These are phyloP conservation scores for Diaporthe citri DNA, from an alignment of 2,329 filamentous ascomycete genomes.

Conservation along the genomic window DNA sequence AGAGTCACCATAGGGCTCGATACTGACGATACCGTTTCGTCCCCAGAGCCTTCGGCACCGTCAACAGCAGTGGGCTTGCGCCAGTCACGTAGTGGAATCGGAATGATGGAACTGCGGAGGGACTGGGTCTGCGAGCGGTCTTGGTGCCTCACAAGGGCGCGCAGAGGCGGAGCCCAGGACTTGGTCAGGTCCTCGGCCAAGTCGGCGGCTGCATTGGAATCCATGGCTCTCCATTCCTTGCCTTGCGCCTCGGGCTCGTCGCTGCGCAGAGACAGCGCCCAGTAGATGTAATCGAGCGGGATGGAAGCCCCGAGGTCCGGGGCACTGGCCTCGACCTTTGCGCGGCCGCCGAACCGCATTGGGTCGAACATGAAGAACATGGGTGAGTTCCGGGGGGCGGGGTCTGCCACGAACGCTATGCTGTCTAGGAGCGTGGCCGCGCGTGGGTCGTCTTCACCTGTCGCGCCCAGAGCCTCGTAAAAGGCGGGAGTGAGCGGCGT, in stretches of 20 bases:
- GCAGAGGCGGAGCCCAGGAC: neutral
- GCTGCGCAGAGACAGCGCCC: slow-evolving; percentile 1
- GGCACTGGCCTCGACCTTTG: neutral
- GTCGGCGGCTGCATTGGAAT: neutral
- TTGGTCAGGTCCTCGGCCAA: slow-evolving; percentile 15
- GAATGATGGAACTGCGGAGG: slow-evolving; percentile 1
- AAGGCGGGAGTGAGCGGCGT: neutral
- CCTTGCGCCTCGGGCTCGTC: neutral
- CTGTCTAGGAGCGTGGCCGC: neutral
- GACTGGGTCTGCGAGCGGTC: slow-evolving; percentile 14
- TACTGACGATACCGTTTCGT: neutral
- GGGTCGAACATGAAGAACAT: slow-evolving; percentile 23
- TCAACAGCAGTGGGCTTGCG: neutral
- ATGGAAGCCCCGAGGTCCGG: neutral
- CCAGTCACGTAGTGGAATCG: neutral
- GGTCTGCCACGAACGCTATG: neutral
- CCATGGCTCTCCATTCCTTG: neutral
- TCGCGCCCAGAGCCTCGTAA: neutral
- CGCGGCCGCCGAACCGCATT: slow-evolving; percentile 5
- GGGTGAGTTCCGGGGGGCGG: neutral
- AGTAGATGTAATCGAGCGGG: neutral
- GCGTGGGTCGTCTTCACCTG: neutral
- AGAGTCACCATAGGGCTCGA: slow-evolving; percentile 4
- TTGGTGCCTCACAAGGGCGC: neutral
- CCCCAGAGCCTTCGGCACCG: neutral